Evolutionary conservation across 345 rosid genomes (phyloP).

Genomic region (Populus deltoides): DNA sequence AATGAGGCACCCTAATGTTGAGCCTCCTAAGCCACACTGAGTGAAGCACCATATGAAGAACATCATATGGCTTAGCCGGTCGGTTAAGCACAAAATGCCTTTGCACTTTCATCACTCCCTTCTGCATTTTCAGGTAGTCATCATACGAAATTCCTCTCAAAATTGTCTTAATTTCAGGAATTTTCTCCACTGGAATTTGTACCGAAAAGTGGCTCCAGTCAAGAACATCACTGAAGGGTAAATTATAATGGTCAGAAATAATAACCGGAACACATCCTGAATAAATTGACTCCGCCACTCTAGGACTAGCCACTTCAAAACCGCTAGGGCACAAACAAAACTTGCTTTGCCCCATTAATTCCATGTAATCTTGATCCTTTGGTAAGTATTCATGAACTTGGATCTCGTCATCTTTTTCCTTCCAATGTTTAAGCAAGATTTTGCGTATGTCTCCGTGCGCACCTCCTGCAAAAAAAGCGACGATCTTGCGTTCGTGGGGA

Average conservation of each 20-base stretch:
- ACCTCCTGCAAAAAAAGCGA: slow-evolving; percentile 48
- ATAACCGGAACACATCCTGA: slow-evolving; percentile 49
- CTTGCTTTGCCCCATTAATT: slow-evolving; percentile 45
- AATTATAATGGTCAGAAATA: slow-evolving; percentile 39
- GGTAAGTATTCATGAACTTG: slow-evolving; percentile 42
- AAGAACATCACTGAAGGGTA: slow-evolving; percentile 54
- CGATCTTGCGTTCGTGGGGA: slow-evolving; percentile 27
- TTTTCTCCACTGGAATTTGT: slow-evolving; percentile 33
- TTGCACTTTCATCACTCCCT: slow-evolving; percentile 34
- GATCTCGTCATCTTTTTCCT: slow-evolving; percentile 40
- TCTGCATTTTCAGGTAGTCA: slow-evolving; percentile 39
- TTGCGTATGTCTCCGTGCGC: slow-evolving; percentile 44
- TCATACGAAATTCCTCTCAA: slow-evolving; percentile 36
- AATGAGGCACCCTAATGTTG: slow-evolving; percentile 30
- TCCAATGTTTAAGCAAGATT: slow-evolving; percentile 39
- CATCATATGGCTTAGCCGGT: slow-evolving; percentile 49
- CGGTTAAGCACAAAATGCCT: slow-evolving; percentile 55
- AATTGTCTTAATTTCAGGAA: slow-evolving; percentile 44
- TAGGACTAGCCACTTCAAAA: slow-evolving; percentile 62
- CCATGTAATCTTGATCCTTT: slow-evolving; percentile 29
- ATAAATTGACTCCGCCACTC: slow-evolving; percentile 43
- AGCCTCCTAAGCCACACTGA: slow-evolving; percentile 65
- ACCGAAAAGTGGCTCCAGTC: slow-evolving; percentile 49
- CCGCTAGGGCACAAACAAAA: slow-evolving; percentile 70
- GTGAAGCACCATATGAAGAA: slow-evolving; percentile 55